A percentile compares a stretch with the other conserved stretches of the same genome.
Evolutionary conservation across 169 alveolate genomes (phyloP).

Genomic region (Neospora caninum): DNA sequence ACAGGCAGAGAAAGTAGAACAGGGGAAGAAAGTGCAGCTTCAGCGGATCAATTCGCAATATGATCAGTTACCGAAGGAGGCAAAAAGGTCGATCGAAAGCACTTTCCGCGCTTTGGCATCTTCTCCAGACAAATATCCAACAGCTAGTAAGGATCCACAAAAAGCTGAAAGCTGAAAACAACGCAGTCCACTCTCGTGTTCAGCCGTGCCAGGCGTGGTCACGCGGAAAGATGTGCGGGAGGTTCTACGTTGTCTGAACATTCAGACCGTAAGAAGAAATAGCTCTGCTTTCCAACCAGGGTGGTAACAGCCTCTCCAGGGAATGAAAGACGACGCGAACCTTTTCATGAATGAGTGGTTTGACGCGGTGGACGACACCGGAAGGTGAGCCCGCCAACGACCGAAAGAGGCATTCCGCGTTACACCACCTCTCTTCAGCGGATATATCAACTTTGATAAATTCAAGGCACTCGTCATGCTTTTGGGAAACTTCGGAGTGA

Average conservation of each 20-base stretch:
- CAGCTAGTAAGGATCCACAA: conserved; percentile 15
- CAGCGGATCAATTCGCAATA: conserved; percentile 39
- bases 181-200: background rate
- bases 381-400: conserved; percentile 16
- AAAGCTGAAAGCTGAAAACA: background rate
- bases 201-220: conserved; percentile 63
- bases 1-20: conserved; percentile 51
- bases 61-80: conserved; percentile 35
- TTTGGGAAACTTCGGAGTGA: conserved; percentile 44
- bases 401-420: background rate
- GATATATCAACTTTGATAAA: conserved; percentile 53
- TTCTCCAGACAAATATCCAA: conserved; percentile 40
- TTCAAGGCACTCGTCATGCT: conserved; percentile 55
- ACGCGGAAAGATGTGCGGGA: conserved; percentile 41
- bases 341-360: conserved; percentile 61
- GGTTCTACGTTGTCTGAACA: conserved; percentile 37
- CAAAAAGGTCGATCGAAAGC: background rate
- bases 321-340: conserved; percentile 40
- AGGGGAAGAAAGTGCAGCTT: conserved; percentile 26
- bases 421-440: background rate
- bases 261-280: conserved; percentile 43
- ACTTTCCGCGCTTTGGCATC: conserved; percentile 39
- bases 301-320: background rate
- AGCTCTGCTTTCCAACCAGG: background rate
- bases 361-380: conserved; percentile 18